Conservation (phyloP, 2,329 filamentous ascomycete species). For the Ophiocordyceps australis region DNA sequence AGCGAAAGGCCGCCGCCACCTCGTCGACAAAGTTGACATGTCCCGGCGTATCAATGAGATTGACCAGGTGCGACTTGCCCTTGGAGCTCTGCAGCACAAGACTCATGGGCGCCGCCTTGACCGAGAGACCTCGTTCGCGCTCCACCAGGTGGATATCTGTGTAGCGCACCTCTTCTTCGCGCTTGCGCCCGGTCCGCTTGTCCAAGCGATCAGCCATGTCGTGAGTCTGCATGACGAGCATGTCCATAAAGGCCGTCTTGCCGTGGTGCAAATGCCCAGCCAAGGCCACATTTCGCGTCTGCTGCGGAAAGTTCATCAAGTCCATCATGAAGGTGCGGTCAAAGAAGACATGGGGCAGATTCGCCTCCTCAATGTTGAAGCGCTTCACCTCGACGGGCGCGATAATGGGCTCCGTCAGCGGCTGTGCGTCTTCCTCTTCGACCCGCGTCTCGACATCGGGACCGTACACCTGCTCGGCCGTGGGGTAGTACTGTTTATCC, state of each 20-base stretch:
- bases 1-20: slow-evolving; percentile 68
- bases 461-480: slow-evolving; percentile 91
- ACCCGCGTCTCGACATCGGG: slow-evolving; percentile 88
- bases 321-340: slow-evolving; percentile 87
- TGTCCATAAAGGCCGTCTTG: slow-evolving; percentile 97
- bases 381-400: slow-evolving; percentile 88
- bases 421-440: slow-evolving; percentile 92
- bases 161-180: slow-evolving; percentile 83
- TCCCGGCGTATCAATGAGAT: slow-evolving; percentile 88
- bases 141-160: slow-evolving; percentile 86
- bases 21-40: slow-evolving; percentile 99
- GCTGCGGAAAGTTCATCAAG: slow-evolving; percentile 87
- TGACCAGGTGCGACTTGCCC: slow-evolving; percentile 88
- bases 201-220: slow-evolving; percentile 66
- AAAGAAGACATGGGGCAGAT: slow-evolving; percentile 77
- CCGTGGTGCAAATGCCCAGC: slow-evolving; percentile 92
- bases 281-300: slow-evolving; percentile 82
- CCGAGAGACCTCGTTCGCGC: slow-evolving; percentile 73
- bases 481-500: slow-evolving; percentile 98
- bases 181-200: slow-evolving; percentile 60
- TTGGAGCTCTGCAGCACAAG: slow-evolving; percentile 74
- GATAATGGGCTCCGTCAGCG: slow-evolving; percentile 81
- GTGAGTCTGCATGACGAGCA: slow-evolving; percentile 91
- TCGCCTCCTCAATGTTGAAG: slow-evolving; percentile 82
- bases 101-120: slow-evolving; percentile 91